Evolutionary conservation across 306 rosid species (phyloP), one percentile per base, ranked within the genome.

Genomic region (Aeschynomene evenia): DNA sequence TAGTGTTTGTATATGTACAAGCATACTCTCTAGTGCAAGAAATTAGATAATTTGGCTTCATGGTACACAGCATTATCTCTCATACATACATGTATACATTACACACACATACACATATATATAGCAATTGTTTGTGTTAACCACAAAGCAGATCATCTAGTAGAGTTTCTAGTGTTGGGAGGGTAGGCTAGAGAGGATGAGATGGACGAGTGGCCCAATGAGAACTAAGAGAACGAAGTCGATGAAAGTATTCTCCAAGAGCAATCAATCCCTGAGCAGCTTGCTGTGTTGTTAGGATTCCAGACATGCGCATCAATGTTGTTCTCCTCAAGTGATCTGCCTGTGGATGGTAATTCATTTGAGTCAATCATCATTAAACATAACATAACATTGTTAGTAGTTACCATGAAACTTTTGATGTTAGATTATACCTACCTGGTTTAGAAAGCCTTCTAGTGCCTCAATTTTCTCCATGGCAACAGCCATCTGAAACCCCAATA

Each of bases 251-350:
- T 63, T 87, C 92, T 28, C 96, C 96, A 14, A 89, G 72, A 9
- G 92, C 92, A 23, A 92, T 77, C 87, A 92, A 80, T 4, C 86
- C 89, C 2, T 78, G 77, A 0, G 92, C 98, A 31, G 92, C 90
- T 77, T 92, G 98, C 56, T 71, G 70, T 0, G 82, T 65, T 2
- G 83, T 73, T 54, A 92, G 79, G 60, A 87, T 78, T 39, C 88
- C 78, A 8, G 83, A 84, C 92, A 89, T 84, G 55, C 81, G 84
- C 63, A 71, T 71, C 84, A 92, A 66, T 92, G 85, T 70, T 80
- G 86, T n/a, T n/a, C n/a, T n/a, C 71, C 98, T 43, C 15, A 92
- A 88, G 69, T 92, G 98, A 79, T 92, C 98, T 14, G 95, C 98
- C 96, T 91, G 90, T 37, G 63, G 58, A 46, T 1, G 4, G 39